Percentiles rank a stretch among this genome's conserved stretches.
Evolutionary conservation across 2,329 filamentous ascomycete genomes (phyloP).

Genomic region (Ascochyta lentis): DNA sequence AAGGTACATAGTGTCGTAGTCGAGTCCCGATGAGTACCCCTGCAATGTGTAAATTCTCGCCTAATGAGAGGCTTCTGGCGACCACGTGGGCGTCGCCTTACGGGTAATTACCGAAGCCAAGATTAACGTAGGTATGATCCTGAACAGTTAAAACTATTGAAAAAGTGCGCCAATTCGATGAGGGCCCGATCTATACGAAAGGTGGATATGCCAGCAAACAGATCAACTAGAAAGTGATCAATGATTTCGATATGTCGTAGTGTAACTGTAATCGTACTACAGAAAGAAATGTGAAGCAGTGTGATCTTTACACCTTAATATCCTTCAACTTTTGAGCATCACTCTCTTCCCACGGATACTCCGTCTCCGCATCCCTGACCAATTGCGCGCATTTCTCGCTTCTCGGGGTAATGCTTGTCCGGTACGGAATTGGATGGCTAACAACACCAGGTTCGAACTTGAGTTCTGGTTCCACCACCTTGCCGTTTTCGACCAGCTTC

Average conservation of each 20-base stretch:
- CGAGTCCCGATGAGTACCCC: background rate
- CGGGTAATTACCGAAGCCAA: background rate
- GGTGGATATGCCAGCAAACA: no score
- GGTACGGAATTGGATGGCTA: conserved; percentile 50
- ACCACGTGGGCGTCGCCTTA: conserved; percentile 3
- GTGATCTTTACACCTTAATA: conserved; percentile 2
- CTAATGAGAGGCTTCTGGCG: conserved; percentile 10
- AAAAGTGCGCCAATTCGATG: no score
- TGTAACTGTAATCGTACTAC: no score
- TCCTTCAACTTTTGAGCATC: conserved; percentile 41
- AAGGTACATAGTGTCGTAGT: background rate
- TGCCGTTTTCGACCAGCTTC: conserved; percentile 49
- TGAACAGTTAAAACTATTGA: no score
- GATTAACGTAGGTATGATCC: background rate
- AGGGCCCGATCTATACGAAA: no score
- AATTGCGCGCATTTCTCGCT: conserved; percentile 41
- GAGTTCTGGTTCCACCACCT: conserved; percentile 44
- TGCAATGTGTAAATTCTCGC: conserved; percentile 8
- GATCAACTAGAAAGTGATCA: background rate
- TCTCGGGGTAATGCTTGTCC: conserved; percentile 44
- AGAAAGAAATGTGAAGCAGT: background rate
- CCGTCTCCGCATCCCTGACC: conserved; percentile 42
- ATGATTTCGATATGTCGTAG: background rate
- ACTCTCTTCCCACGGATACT: conserved; percentile 51
- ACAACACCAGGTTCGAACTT: conserved; percentile 48